Evolutionary conservation across 139 green algal species (phyloP).

Genomic region (Mesotaenium endlicherianum): DNA sequence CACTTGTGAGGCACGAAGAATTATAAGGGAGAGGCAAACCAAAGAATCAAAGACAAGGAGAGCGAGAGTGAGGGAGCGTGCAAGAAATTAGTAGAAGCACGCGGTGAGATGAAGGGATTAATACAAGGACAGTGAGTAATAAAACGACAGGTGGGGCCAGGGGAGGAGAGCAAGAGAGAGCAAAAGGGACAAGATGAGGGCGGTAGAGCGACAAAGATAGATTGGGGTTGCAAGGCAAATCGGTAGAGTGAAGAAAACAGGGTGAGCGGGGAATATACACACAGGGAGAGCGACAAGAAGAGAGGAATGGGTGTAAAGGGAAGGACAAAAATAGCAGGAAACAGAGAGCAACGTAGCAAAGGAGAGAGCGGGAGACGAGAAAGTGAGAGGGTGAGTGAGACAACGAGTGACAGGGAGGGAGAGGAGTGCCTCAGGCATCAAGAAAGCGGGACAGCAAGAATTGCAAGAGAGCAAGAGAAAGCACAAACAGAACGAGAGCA

Average conservation of each 20-base stretch:
- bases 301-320: slow-evolving; percentile 9
- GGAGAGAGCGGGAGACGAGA: background rate
- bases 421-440: background rate
- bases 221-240: background rate
- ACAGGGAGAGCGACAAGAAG: slow-evolving; percentile 17
- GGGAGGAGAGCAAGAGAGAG: slow-evolving; percentile 14
- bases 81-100: background rate
- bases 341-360: background rate
- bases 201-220: slow-evolving; percentile 21
- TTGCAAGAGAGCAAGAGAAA: background rate
- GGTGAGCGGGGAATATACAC: slow-evolving; percentile 35
- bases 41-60: background rate
- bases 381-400: background rate
- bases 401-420: background rate
- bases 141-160: background rate
- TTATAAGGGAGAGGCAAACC: background rate
- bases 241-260: too few relatives aligned
- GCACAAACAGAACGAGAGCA: too few relatives aligned
- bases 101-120: background rate
- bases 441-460: background rate
- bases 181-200: slow-evolving; percentile 31
- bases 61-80: background rate
- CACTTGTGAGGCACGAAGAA: too few relatives aligned
- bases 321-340: background rate
- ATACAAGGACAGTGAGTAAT: background rate